phyloP scores from a whole-genome alignment of 345 rosid species.

The Populus simonii region DNA sequence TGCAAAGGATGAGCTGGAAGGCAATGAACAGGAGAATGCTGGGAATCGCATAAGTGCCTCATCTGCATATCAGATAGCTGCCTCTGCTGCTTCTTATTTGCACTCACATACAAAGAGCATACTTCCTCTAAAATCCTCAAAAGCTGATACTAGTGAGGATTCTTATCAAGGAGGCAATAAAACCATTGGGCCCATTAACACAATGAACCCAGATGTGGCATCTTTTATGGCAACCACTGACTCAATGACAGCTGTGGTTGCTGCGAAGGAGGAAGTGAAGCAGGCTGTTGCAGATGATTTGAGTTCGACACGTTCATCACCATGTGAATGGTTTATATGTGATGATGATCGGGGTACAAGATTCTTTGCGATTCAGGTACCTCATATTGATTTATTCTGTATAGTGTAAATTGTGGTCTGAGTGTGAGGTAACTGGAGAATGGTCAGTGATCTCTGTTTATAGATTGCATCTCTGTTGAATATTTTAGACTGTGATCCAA shows the following conservation, averaged over 20 bases:
- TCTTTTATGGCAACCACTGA: constrained; percentile 86
- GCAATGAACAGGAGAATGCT: constrained; percentile 31
- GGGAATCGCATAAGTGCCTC: constrained; percentile 52
- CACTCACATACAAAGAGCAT: constrained; percentile 63
- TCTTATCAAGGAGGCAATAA: constrained; percentile 12
- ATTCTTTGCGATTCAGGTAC: constrained; percentile 89
- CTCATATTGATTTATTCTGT: not conserved
- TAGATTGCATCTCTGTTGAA: not conserved
- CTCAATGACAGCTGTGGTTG: constrained; percentile 94
- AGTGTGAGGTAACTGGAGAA: not conserved
- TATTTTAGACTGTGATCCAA: not conserved
- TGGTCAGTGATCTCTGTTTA: not conserved
- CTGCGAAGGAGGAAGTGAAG: constrained; percentile 90
- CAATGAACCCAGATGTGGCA: constrained; percentile 46
- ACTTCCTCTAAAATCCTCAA: constrained; percentile 53
- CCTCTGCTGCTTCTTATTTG: constrained; percentile 83
- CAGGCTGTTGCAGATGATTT: constrained; percentile 96
- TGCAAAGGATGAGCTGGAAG: constrained; percentile 23
- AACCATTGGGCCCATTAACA: constrained; percentile 24
- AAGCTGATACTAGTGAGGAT: constrained; percentile 25
- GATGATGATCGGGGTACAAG: constrained; percentile 81
- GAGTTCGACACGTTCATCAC: constrained; percentile 63
- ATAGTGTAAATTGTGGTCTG: not conserved
- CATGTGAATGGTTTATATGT: constrained; percentile 95
- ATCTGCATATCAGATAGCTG: constrained; percentile 72